A percentile compares a stretch with the other conserved stretches of the same genome.
These are phyloP conservation scores for Trichoderma asperelloides DNA, from an alignment of 495 filamentous ascomycete genomes.

Conservation along the genomic window DNA sequence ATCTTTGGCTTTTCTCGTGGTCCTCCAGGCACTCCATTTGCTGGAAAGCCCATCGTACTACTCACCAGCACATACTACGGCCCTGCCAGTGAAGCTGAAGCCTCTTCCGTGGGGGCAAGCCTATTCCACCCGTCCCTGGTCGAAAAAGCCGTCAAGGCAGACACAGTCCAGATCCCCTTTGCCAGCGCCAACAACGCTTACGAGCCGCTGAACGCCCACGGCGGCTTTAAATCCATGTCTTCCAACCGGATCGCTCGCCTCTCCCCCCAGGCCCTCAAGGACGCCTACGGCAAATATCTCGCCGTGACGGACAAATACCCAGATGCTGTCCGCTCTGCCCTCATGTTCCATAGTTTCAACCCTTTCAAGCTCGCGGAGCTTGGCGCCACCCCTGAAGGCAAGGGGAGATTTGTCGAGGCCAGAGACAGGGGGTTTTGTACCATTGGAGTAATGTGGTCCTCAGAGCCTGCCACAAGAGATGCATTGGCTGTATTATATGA, in stretches of 20 bases:
- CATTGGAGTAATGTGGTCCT: conserved; percentile 8
- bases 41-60: conserved; percentile 13
- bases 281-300: conserved; percentile 9
- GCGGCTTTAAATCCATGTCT: conserved; percentile 12
- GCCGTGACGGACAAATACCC: conserved; percentile 11
- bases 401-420: conserved; percentile 11
- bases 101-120: conserved; percentile 3
- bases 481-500: conserved; percentile 9
- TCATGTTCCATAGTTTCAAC: conserved; percentile 5
- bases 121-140: conserved; percentile 10
- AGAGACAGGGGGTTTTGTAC: conserved; percentile 13
- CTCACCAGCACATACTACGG: conserved; percentile 14
- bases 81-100: conserved; percentile 10
- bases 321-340: conserved; percentile 5
- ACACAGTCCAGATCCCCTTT: conserved; percentile 11
- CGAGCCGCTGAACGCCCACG: conserved; percentile 12
- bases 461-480: conserved; percentile 5
- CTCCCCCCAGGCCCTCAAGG: conserved; percentile 1
- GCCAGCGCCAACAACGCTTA: conserved; percentile 10
- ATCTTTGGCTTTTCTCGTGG: conserved; percentile 11
- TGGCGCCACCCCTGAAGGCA: conserved; percentile 6
- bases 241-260: conserved; percentile 9
- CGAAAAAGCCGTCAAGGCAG: conserved; percentile 12
- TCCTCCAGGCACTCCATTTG: conserved; percentile 9
- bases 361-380: not conserved